These are phyloP conservation scores for Cornus controversa DNA, from an alignment of 148 eudicot genomes.

Conservation along the genomic window DNA sequence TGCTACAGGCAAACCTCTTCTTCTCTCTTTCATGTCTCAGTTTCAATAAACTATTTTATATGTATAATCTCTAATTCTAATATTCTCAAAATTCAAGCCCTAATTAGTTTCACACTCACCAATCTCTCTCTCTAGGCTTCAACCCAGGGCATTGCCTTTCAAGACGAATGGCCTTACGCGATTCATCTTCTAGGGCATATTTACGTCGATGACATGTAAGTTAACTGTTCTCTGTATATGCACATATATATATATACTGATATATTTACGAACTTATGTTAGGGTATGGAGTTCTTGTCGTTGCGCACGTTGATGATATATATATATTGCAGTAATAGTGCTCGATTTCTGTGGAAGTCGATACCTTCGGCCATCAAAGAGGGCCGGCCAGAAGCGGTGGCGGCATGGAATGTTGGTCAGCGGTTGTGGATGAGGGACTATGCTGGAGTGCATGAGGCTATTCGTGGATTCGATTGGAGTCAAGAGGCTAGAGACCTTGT, in stretches of 20 bases:
- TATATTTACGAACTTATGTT: not conserved
- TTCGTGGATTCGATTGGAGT: constrained; percentile 72
- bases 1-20: constrained; percentile 52
- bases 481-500: constrained; percentile 59
- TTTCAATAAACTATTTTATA: not conserved
- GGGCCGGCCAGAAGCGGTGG: constrained; percentile 62
- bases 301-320: not conserved
- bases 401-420: constrained; percentile 85
- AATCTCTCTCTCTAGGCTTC: constrained; percentile 46
- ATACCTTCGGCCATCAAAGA: constrained; percentile 66
- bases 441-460: constrained; percentile 72
- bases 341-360: constrained; percentile 86
- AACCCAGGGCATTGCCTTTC: constrained; percentile 56
- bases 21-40: not conserved
- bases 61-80: not conserved
- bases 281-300: not conserved
- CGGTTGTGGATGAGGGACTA: constrained; percentile 74
- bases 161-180: constrained; percentile 84
- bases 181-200: constrained; percentile 80
- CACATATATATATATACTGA: not conserved
- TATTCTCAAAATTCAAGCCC: constrained; percentile 18
- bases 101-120: not conserved
- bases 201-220: constrained; percentile 69
- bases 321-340: constrained; percentile 66
- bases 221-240: not conserved